Evolutionary conservation across 768 basidiomycete genomes (phyloP), one percentile per base, ranked within the genome.

Genomic region (Polyporus arcularius): DNA sequence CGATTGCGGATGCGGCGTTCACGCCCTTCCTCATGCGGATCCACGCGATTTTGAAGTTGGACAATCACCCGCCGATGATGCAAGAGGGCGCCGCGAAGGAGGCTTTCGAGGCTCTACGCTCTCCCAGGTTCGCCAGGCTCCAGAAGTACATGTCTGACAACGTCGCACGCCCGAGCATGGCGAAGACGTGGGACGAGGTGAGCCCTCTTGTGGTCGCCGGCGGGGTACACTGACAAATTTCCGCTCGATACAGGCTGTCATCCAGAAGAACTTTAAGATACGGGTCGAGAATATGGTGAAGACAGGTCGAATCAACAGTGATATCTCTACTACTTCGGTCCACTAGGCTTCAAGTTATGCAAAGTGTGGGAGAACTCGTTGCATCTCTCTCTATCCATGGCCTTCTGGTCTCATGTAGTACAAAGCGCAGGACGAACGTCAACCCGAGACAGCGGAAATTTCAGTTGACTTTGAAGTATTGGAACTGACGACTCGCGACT

Each of bases 1-100:
- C 80, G 16, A 82, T 83, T 53, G 88, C 87, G 5, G 89, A 89
- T 63, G 80, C 82, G 3, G 81, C 84, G 0, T 66, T 87, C 18
- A 73, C 79, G 1, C 85, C 89, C 0, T 84, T 87, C 77, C 64
- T 87, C 15, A 83, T 79, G n/a, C 76, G 87, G 11, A 60, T 81
- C 46, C 5, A 30, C 21, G 26, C 12, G 8, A 12, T 48, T 2
- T 9, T 48, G 2, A 26, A 16, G 14, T 26, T 57, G 4, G 39
- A 26, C 21, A 26, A 2, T 26, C 21, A 35, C 1, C 35, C 46
- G 28, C 41, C 26, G 21, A 40, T 14, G 32, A 14, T 38, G 12
- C 42, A 55, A 15, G 55, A 26, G 11, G 47, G 35, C 12, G 3
- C 5, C 38, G 26, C 14, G 7, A 8, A 48, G 46, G 3, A 41